A percentile compares a stretch with the other conserved stretches of the same genome.
These are phyloP conservation scores for Clonostachys byssicola DNA, from an alignment of 2,329 filamentous ascomycete species.

Conservation along the genomic window DNA sequence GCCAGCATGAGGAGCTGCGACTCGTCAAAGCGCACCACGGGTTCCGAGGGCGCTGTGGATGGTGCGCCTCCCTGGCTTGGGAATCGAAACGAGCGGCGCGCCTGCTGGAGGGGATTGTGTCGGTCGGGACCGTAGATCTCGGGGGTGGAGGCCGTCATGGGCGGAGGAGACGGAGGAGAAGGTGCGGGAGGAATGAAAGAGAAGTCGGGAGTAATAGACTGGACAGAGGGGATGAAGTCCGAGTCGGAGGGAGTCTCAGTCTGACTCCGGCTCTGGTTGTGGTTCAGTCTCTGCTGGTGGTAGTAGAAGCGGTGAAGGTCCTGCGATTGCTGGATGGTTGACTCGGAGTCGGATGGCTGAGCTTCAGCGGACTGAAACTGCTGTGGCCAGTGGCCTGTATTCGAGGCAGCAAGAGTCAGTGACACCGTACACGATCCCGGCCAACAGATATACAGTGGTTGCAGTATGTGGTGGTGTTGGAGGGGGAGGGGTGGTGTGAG, in stretches of 20 bases:
- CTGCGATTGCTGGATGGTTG: slow-evolving; percentile 1
- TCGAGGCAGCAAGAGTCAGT: too few species aligned
- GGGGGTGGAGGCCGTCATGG: slow-evolving; percentile 18
- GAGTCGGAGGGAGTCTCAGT: slow-evolving; percentile 2
- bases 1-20: slow-evolving; percentile 31
- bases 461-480: too few species aligned
- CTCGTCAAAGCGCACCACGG: slow-evolving; percentile 29
- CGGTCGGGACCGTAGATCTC: slow-evolving; percentile 41
- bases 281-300: slow-evolving; percentile 2
- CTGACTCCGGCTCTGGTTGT: not conserved
- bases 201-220: slow-evolving; percentile 26
- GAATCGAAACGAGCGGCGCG: slow-evolving; percentile 5
- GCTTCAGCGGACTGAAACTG: slow-evolving; percentile 1
- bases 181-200: slow-evolving; percentile 24
- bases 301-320: not conserved
- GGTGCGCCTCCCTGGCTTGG: slow-evolving; percentile 8
- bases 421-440: too few species aligned
- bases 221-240: slow-evolving; percentile 9
- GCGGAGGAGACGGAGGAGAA: slow-evolving; percentile 24
- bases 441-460: too few species aligned
- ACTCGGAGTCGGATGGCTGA: slow-evolving; percentile 1
- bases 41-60: slow-evolving; percentile 6
- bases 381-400: slow-evolving; percentile 1
- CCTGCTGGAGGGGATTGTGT: slow-evolving; percentile 10
- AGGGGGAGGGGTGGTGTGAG: too few species aligned